Evolutionary conservation across 768 basidiomycete species (phyloP).

Genomic region (Termitomyces sp.): DNA sequence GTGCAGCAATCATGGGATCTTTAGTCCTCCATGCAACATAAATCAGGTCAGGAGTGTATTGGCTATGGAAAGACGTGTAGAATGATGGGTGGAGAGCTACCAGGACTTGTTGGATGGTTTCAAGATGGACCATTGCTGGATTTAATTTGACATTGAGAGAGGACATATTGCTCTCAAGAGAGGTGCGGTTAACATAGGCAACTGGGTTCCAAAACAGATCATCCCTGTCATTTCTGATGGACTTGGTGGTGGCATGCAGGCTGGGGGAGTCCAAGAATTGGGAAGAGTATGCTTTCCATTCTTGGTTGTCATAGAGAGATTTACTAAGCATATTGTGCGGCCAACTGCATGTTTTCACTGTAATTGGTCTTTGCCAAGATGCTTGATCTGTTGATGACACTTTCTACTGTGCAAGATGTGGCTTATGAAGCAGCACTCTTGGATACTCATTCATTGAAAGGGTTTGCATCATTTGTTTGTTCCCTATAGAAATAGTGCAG

Average conservation of each 20-base stretch:
- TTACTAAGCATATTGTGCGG: conserved; percentile 25
- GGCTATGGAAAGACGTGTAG: conserved; percentile 10
- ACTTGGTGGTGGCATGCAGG: conserved; percentile 2
- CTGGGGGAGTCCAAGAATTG: conserved; percentile 22
- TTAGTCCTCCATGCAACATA: conserved; percentile 45
- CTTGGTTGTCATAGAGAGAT: neutral
- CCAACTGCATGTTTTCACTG: conserved; percentile 67
- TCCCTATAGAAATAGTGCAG: neutral
- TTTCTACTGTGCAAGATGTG: conserved; percentile 60
- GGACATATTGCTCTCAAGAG: conserved; percentile 57
- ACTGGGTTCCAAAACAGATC: conserved; percentile 71
- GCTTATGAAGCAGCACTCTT: conserved; percentile 54
- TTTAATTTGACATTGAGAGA: conserved; percentile 36
- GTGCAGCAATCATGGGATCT: conserved; percentile 56
- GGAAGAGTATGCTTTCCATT: conserved; percentile 37
- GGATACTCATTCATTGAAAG: conserved; percentile 43
- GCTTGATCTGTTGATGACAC: conserved; percentile 80
- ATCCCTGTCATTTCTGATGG: conserved; percentile 40
- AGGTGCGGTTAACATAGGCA: conserved; percentile 42
- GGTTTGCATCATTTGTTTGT: conserved; percentile 29
- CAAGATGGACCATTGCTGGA: conserved; percentile 16
- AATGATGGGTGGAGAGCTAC: conserved; percentile 24
- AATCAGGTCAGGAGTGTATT: neutral
- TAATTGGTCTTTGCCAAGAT: conserved; percentile 63
- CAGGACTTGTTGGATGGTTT: conserved; percentile 35